Evolutionary conservation across 345 rosid genomes (phyloP).

Genomic region (Citrus sinensis): DNA sequence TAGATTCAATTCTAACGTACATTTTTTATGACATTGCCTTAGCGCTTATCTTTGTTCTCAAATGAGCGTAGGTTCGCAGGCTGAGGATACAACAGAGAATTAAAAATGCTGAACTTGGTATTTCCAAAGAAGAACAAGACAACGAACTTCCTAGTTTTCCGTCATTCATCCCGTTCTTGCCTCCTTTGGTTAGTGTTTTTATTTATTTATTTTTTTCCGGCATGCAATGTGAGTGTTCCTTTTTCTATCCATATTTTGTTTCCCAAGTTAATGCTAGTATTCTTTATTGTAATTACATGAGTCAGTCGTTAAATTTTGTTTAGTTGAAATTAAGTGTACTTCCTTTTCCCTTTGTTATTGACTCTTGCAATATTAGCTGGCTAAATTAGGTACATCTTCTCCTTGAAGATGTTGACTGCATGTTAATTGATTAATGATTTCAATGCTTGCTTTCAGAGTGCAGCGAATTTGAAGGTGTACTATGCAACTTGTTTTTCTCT

Average conservation of each 20-base stretch:
- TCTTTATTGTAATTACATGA: background rate
- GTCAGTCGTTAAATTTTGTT: background rate
- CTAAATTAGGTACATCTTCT: background rate
- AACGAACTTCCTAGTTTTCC: constrained; percentile 89
- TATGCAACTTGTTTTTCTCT: constrained; percentile 88
- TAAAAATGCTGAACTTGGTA: constrained; percentile 71
- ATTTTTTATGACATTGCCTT: background rate
- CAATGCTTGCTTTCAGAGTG: constrained; percentile 44
- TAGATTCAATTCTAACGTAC: background rate
- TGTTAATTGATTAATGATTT: background rate
- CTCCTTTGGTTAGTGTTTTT: constrained; percentile 66
- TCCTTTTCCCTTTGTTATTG: background rate
- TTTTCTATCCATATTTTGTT: too few relatives aligned
- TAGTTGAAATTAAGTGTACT: background rate
- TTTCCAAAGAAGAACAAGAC: constrained; percentile 48
- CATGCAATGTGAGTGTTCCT: background rate
- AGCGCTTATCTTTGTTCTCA: background rate
- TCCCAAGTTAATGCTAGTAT: background rate
- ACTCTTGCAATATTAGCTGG: background rate
- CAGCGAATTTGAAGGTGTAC: constrained; percentile 76
- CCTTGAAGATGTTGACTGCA: constrained; percentile 11
- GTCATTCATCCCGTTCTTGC: constrained; percentile 94
- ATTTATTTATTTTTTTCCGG: too few relatives aligned
- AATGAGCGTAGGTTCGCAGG: constrained; percentile 62
- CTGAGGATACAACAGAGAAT: constrained; percentile 91